These are phyloP conservation scores for Ogataea salicorniae DNA, from an alignment of 805 yeast species.

Conservation along the genomic window DNA sequence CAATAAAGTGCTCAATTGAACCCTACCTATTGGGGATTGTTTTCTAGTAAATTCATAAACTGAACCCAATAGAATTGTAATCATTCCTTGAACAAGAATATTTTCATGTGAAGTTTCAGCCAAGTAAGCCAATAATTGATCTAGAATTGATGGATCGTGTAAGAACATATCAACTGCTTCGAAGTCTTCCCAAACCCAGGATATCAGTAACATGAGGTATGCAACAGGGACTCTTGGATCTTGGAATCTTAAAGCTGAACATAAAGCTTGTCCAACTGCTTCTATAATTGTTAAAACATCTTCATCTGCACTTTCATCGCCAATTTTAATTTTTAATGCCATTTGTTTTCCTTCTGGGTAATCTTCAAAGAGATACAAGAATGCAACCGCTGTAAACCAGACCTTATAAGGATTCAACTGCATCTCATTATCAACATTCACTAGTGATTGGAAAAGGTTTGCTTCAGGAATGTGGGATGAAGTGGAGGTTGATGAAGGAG, in stretches of 20 bases:
- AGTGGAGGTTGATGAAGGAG: conserved; percentile 1
- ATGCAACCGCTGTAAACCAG: conserved; percentile 74
- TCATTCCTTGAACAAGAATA: conserved; percentile 60
- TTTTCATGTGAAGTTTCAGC: conserved; percentile 36
- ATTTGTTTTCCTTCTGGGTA: conserved; percentile 42
- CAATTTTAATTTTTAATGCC: conserved; percentile 48
- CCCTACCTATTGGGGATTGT: conserved; percentile 58
- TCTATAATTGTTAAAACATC: conserved; percentile 68
- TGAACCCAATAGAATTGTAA: conserved; percentile 66
- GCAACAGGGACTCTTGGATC: conserved; percentile 79
- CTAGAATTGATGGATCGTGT: conserved; percentile 58
- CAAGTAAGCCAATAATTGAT: conserved; percentile 62
- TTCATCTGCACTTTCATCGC: conserved; percentile 58
- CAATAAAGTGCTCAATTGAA: conserved; percentile 56
- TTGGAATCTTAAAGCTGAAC: conserved; percentile 50
- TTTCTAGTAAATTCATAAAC: conserved; percentile 69
- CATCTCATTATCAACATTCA: conserved; percentile 69
- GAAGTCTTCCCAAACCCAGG: conserved; percentile 75
- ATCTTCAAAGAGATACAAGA: conserved; percentile 59
- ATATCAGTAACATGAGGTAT: conserved; percentile 65
- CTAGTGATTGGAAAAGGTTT: conserved; percentile 63
- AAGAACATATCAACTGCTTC: conserved; percentile 72
- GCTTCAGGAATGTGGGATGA: conserved; percentile 36
- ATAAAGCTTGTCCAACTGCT: conserved; percentile 69
- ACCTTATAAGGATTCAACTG: conserved; percentile 79